Conservation (phyloP, 192 early-diverging fungal genomes). For the Gryganskiella cystojenkinii region DNA sequence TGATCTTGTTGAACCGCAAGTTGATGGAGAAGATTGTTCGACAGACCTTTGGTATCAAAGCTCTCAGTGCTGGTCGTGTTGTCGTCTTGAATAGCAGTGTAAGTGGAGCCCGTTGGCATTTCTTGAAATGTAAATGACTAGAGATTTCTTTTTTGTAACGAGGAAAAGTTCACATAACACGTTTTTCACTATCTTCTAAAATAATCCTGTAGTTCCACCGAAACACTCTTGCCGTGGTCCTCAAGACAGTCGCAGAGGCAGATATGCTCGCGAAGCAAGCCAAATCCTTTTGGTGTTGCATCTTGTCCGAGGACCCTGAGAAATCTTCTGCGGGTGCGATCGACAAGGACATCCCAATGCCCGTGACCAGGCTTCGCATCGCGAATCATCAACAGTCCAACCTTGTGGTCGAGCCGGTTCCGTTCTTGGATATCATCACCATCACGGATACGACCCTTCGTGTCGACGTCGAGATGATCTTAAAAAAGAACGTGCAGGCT, state of each 20-base stretch:
- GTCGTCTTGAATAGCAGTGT: constrained; percentile 79
- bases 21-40: constrained; percentile 68
- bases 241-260: constrained; percentile 59
- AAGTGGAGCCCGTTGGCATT: constrained; percentile 2
- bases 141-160: not conserved
- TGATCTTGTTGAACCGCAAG: constrained; percentile 63
- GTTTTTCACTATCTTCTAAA: not conserved
- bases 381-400: constrained; percentile 28
- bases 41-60: constrained; percentile 69
- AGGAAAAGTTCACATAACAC: not conserved
- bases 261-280: constrained; percentile 39
- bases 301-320: constrained; percentile 32
- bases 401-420: constrained; percentile 23
- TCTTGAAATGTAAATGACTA: not conserved
- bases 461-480: constrained; percentile 21
- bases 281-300: constrained; percentile 55
- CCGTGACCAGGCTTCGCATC: constrained; percentile 24
- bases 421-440: constrained; percentile 37
- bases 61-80: constrained; percentile 76
- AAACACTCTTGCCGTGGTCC: constrained; percentile 72
- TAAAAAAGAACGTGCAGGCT: constrained; percentile 27
- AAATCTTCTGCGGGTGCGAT: constrained; percentile 10
- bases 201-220: constrained; percentile 64
- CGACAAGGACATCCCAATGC: constrained; percentile 29
- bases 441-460: constrained; percentile 22